These are phyloP conservation scores for Phycomyces blakesleeanus DNA, from an alignment of 192 early-diverging fungal species.

Conservation along the genomic window DNA sequence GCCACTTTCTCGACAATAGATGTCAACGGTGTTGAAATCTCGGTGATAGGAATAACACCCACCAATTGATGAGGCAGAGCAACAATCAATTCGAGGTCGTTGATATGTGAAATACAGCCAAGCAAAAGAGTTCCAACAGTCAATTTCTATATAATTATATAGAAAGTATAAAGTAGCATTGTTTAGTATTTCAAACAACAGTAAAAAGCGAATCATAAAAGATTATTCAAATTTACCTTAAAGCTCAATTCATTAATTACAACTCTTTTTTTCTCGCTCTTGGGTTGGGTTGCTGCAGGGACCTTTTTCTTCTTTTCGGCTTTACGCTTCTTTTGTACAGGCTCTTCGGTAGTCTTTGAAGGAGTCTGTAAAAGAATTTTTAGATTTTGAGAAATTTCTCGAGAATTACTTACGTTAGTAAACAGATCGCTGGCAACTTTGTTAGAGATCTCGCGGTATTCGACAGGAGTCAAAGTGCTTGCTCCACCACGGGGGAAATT, in stretches of 20 bases:
- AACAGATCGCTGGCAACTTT: conserved; percentile 73
- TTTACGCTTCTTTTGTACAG: conserved; percentile 56
- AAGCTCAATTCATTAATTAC: conserved; percentile 50
- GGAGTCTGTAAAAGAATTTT: not conserved
- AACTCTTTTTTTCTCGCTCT: conserved; percentile 26
- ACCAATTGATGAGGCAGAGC: conserved; percentile 82
- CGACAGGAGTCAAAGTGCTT: conserved; percentile 74
- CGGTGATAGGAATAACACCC: conserved; percentile 83
- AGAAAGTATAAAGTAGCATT: too few relatives aligned
- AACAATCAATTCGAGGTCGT: conserved; percentile 76
- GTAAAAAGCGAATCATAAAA: too few relatives aligned
- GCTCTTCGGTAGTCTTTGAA: conserved; percentile 25
- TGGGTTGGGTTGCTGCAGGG: conserved; percentile 26
- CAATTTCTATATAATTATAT: conserved; percentile 47
- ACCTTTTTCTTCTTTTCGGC: conserved; percentile 42
- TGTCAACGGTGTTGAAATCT: conserved; percentile 75
- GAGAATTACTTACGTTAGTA: conserved; percentile 28
- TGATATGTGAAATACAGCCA: conserved; percentile 76
- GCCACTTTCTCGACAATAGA: conserved; percentile 66
- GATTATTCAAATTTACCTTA: conserved; percentile 43
- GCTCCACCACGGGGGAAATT: conserved; percentile 88
- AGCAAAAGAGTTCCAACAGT: conserved; percentile 70
- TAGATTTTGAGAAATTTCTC: not conserved
- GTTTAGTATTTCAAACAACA: too few relatives aligned
- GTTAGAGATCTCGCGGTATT: conserved; percentile 73